phyloP scores from a whole-genome alignment of 371 early-diverging fungal genomes.

The Saksenaea oblongispora region DNA sequence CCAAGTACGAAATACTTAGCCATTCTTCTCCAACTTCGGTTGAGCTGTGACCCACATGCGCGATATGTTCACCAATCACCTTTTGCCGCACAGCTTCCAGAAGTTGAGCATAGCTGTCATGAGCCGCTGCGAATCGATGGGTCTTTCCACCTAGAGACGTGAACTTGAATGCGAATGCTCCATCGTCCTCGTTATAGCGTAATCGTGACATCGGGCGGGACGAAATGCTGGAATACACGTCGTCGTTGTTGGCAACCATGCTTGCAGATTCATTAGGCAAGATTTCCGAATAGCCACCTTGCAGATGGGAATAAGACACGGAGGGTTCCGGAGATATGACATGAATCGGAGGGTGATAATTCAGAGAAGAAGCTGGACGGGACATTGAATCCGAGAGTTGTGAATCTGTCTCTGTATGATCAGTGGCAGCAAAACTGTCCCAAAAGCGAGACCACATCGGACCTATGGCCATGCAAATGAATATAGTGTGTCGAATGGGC shows the following conservation, averaged over 20 bases:
- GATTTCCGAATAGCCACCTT: slow-evolving; percentile 43
- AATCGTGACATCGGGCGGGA: slow-evolving; percentile 7
- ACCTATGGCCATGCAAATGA: slow-evolving; percentile 9
- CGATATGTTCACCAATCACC: slow-evolving; percentile 25
- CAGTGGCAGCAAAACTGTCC: slow-evolving; percentile 48
- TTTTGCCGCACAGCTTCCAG: slow-evolving; percentile 50
- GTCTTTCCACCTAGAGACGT: slow-evolving; percentile 59
- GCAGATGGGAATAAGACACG: slow-evolving; percentile 41
- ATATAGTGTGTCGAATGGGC: too few species aligned
- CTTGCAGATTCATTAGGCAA: slow-evolving; percentile 49
- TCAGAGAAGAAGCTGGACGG: slow-evolving; percentile 19
- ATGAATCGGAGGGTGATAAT: slow-evolving; percentile 14
- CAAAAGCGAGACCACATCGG: slow-evolving; percentile 52
- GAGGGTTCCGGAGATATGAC: slow-evolving; percentile 43
- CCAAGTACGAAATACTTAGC: slow-evolving; percentile 77
- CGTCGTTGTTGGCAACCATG: slow-evolving; percentile 42
- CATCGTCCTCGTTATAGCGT: slow-evolving; percentile 9
- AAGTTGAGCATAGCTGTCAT: slow-evolving; percentile 48
- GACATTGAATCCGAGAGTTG: slow-evolving; percentile 35
- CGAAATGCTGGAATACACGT: slow-evolving; percentile 23
- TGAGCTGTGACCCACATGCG: not conserved
- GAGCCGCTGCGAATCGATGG: slow-evolving; percentile 73
- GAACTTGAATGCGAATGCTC: slow-evolving; percentile 79
- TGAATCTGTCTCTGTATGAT: slow-evolving; percentile 47
- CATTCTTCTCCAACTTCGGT: slow-evolving; percentile 22